Base-by-base conservation (phyloP, 192 early-diverging fungal genomes). In the Entrophospora sp. region DNA sequence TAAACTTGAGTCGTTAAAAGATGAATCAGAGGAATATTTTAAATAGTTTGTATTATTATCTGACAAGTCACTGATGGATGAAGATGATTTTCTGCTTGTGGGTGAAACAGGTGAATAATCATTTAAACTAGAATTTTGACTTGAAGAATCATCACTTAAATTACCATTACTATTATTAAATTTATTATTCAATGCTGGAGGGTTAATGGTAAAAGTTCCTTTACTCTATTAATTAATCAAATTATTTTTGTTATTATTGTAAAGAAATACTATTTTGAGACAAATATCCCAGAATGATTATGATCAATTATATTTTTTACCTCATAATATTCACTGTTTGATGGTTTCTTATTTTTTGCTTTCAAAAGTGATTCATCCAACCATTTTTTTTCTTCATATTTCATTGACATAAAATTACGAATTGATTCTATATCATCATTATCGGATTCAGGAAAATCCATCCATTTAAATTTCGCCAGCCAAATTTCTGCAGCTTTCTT, bases 381-480 rank as follows among this genome's bases (percentile, higher is more conserved):
- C 68, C 71, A 76, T 32, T 40, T 45, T 44, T 70, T 76, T 44
- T 76, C 66, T 42, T 70, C 68, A 35, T 76, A 76, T 67, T 76
- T 76, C 28, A 70, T 67, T 64, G 71, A 58, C 71, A 76, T 76
- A 43, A 76, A 76, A 20, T 72, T 61, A 18, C 67, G 51, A 38
- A 76, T 34, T 10, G 67, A 52, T 27, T 73, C 71, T 0, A 73
- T 61, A 20, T 76, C 74, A 34, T 76, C 68, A 5, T 67, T 61
- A 28, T 69, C 71, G 16, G 74, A 71, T 35, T 76, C 71, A 55
- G 74, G 74, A 45, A 71, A 76, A 31, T 72, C 71, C 42, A 64
- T 53, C 66, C 60, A 68, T 18, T 61, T 66, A 69, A 67, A 76
- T 63, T 69, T 76, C 46, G 74, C 70, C 28, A 76, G 27, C 73